phyloP scores from a whole-genome alignment of 805 yeast species.

The Saturnispora diversa region DNA sequence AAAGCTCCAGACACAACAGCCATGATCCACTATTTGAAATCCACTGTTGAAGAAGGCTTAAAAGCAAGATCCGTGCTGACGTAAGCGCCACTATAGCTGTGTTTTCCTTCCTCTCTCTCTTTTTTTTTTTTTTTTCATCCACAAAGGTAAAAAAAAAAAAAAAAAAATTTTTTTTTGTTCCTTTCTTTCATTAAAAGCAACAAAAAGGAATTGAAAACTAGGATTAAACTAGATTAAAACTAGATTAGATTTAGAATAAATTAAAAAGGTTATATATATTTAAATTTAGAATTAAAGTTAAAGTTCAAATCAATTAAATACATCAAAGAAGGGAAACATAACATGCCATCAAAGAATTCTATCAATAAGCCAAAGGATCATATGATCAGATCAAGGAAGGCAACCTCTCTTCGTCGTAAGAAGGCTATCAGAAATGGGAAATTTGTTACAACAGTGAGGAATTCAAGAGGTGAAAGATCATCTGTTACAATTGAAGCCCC shows the following conservation, averaged over 20 bases:
- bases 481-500: conserved; percentile 39
- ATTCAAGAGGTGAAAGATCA: conserved; percentile 24
- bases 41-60: conserved; percentile 47
- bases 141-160: neutral
- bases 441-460: conserved; percentile 10
- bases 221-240: too few relatives aligned
- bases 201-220: too few relatives aligned
- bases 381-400: conserved; percentile 44
- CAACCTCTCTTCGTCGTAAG: conserved; percentile 40
- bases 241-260: too few relatives aligned
- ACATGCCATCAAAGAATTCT: conserved; percentile 77
- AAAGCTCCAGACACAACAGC: conserved; percentile 72
- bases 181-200: neutral
- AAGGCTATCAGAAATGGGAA: conserved; percentile 2
- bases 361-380: conserved; percentile 71
- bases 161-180: conserved; percentile 1
- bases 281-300: neutral
- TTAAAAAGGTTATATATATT: neutral
- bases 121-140: conserved; percentile 1
- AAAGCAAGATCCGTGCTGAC: conserved; percentile 13
- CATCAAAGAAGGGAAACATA: neutral
- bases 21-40: conserved; percentile 62
- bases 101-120: too few relatives aligned
- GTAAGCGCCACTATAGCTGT: too few relatives aligned
- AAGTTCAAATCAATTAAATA: neutral